phyloP scores from a whole-genome alignment of 768 basidiomycete species.

The Dioszegia aurantiaca region DNA sequence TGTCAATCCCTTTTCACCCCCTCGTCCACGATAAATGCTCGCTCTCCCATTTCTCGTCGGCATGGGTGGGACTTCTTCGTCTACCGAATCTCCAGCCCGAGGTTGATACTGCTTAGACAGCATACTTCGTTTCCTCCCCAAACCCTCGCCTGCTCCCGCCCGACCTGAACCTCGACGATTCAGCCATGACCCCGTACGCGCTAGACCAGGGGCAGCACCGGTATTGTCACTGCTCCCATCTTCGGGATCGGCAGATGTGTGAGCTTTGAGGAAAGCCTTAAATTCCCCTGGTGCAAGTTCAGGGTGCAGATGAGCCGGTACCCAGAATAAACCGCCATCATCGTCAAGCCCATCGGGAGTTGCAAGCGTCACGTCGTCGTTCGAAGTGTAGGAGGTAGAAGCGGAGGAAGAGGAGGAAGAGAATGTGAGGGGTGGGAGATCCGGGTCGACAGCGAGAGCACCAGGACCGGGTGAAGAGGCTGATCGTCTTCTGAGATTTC shows the following conservation, averaged over 20 bases:
- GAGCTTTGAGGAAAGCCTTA: slow-evolving; percentile 88
- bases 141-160: slow-evolving; percentile 53
- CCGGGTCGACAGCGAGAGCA: slow-evolving; percentile 81
- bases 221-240: slow-evolving; percentile 23
- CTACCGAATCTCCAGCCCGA: slow-evolving; percentile 68
- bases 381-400: slow-evolving; percentile 29
- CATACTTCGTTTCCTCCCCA: slow-evolving; percentile 89
- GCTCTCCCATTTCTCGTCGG: slow-evolving; percentile 58
- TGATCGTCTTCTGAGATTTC: slow-evolving; percentile 68
- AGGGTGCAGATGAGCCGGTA: slow-evolving; percentile 91
- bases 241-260: slow-evolving; percentile 60
- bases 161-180: slow-evolving; percentile 51
- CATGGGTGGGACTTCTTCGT: slow-evolving; percentile 60
- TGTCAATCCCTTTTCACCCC: slow-evolving; percentile 75
- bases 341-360: slow-evolving; percentile 53
- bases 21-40: slow-evolving; percentile 62
- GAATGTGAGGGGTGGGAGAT: slow-evolving; percentile 74
- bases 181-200: slow-evolving; percentile 32
- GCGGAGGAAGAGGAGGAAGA: slow-evolving; percentile 39
- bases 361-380: slow-evolving; percentile 43
- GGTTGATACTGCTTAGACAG: slow-evolving; percentile 90
- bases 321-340: slow-evolving; percentile 90
- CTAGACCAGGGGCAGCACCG: slow-evolving; percentile 27
- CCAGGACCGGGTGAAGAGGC: slow-evolving; percentile 71
- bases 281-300: slow-evolving; percentile 98